Conservation (phyloP, 2,329 filamentous ascomycete species). For the Colletotrichum lindemuthianum region DNA sequence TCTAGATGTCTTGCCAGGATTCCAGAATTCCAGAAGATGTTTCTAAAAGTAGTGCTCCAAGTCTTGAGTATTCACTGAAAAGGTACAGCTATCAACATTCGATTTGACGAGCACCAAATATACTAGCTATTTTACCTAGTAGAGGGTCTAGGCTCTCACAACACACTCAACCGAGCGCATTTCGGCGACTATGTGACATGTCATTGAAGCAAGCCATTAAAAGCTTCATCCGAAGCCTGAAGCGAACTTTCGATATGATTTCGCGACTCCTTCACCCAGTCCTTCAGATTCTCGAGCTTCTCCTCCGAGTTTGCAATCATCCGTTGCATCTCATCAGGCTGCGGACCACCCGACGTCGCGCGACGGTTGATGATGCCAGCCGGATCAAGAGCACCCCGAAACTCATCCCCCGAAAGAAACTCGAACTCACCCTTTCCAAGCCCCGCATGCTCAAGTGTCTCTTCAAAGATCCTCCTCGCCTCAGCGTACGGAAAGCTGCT, state of each 20-base stretch:
- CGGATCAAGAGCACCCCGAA: conserved; percentile 15
- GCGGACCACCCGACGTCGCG: conserved; percentile 25
- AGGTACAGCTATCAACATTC: too few species aligned
- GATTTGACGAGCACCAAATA: too few species aligned
- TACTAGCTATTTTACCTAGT: too few species aligned
- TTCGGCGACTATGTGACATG: too few species aligned
- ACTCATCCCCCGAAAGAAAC: conserved; percentile 15
- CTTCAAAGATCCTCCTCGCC: conserved; percentile 16
- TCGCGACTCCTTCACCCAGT: conserved; percentile 11
- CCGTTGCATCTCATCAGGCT: conserved; percentile 24
- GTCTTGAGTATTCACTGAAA: too few species aligned
- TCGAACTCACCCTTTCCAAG: not conserved
- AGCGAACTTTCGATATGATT: conserved; percentile 8
- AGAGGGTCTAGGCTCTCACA: too few species aligned
- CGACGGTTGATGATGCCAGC: conserved; percentile 19
- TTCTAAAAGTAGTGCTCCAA: too few species aligned
- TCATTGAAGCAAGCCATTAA: not conserved
- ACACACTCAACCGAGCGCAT: not conserved
- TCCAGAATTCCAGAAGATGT: too few species aligned
- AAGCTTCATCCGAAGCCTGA: not conserved
- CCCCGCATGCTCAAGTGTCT: conserved; percentile 1
- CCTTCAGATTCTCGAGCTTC: not conserved
- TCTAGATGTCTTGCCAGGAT: too few species aligned
- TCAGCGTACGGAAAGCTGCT: conserved; percentile 22
- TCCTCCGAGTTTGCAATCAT: conserved; percentile 8